Evolutionary conservation across 2,329 filamentous ascomycete genomes (phyloP), one percentile per base, ranked within the genome.

Genomic region (Fusarium sp.): DNA sequence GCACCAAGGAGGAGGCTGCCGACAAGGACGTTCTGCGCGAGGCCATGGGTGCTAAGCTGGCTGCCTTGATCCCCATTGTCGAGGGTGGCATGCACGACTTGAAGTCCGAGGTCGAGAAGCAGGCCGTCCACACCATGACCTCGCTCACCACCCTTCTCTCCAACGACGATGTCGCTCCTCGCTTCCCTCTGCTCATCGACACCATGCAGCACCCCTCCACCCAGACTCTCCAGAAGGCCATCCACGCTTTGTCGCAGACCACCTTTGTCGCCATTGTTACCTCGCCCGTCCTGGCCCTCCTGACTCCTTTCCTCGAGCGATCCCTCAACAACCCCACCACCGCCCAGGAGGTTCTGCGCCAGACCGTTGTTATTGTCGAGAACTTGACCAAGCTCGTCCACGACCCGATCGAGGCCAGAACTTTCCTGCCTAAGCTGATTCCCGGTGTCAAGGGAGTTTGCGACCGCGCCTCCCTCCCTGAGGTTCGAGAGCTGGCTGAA

Each of bases 341-440:
- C 6, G 89, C 94, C 5, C 96, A 99, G 82, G 96, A 99, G 85
- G 95, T 98, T 24, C 88, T 98, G 64, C 93, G 96, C 70, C 96
- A 98, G 85, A 98, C 96, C 4, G 95, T 97, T 33, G 95, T 99
- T 63, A 97, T 99, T 60, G 93, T 96, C 22, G 96, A 99, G 86
- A 99, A 99, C 85, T 87, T 99, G 86, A 99, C 96, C 70, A 98
- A 98, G 87, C 91, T 99, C 35, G 96, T 99, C 31, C 96, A 99
- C 83, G 95, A 92, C 81, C 96, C 96, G 16, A 91, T 98, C 69
- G 96, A 99, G 86, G 96, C 96, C 36, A 90, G 96, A 75, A 94
- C 94, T 64, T 99, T 99, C 88, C 85, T 99, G 81, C 96, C 96
- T 60, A 98, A 98, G 84, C 88, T 99, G 61, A 93, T 94, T 80